Evolutionary conservation across 805 yeast genomes (phyloP), one percentile per base, ranked within the genome.

Genomic region (Blastobotrys muscicola): DNA sequence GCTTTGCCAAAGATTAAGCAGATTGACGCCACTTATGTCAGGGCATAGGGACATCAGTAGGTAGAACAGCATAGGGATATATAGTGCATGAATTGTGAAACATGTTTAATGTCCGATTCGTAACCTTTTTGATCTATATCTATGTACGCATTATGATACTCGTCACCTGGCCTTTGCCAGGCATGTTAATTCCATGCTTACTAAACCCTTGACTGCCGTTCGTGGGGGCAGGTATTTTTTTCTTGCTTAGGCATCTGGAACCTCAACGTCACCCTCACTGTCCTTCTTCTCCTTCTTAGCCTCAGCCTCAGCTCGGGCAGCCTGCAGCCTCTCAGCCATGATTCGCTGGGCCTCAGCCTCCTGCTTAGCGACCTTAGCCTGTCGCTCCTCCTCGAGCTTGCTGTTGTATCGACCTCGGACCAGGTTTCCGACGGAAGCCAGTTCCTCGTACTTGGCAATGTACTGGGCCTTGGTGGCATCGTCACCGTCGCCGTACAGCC

Each of bases 401-500:
- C 89, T 85, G 57, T 82, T 70, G 74, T 85, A 92, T 72, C 98
- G 82, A 60, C 96, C 97, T 72, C 81, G 84, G 69, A 92, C 86
- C 55, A 92, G 71, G 75, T 92, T 90, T 67, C 98, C 98, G 56
- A 81, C 72, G 36, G 95, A 76, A 38, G 96, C 94, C 61, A 92
- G 80, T 69, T 92, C 98, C 71, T 92, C 97, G 70, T 87, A 87
- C 70, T 85, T 89, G 61, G 98, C 97, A 68, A 94, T 81, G 75
- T 90, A 92, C 66, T 83, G 85, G 58, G 92, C 98, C 78, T 92
- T 89, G 60, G 89, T 75, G 50, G 97, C 78, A 67, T 92, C 99
- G 64, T 85, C 87, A 62, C 97, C 97, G 45, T 87, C 98, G 50
- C 84, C 95, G 69, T 92, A 92, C 60, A 92, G 78, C 99, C 99